Conservation (phyloP, 352 stramenopile genomes). For the Pythium utonaiense region DNA sequence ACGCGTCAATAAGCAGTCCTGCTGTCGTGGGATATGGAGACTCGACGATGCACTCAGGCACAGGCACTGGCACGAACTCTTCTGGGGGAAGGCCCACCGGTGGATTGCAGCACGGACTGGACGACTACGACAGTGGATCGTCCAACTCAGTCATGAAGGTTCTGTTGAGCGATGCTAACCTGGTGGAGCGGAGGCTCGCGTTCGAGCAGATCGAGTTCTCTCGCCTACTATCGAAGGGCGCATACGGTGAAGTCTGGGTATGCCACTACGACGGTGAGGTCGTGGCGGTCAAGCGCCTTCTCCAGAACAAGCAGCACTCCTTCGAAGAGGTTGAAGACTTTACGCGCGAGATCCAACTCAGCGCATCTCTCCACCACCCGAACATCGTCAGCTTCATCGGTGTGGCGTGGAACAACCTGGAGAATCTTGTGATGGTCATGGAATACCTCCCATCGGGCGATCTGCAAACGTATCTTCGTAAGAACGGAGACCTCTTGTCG, state of each 20-base stretch:
- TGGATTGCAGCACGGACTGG: neutral
- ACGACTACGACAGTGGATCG: constrained; percentile 4
- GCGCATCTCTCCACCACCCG: constrained; percentile 13
- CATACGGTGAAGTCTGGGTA: constrained; percentile 27
- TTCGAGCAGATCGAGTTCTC: constrained; percentile 10
- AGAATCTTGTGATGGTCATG: constrained; percentile 13
- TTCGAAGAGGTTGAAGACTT: constrained; percentile 16
- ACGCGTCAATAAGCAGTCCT: neutral
- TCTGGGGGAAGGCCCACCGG: neutral
- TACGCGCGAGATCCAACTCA: constrained; percentile 20
- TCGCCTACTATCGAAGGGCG: constrained; percentile 11
- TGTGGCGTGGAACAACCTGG: constrained; percentile 14
- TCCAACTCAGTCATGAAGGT: constrained; percentile 1
- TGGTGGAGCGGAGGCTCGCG: neutral
- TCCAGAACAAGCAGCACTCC: neutral
- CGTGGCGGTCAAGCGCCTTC: constrained; percentile 27
- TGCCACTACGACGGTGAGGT: constrained; percentile 12
- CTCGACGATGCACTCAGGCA: neutral
- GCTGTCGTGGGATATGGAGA: neutral
- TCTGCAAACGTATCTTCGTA: neutral
- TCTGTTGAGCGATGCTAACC: constrained; percentile 1
- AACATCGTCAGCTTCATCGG: constrained; percentile 21
- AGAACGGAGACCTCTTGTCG: neutral
- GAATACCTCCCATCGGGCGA: constrained; percentile 12
- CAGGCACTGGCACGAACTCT: neutral